Evolutionary conservation across 2,329 filamentous ascomycete genomes (phyloP).

Genomic region (Pseudogymnoascus sp.): DNA sequence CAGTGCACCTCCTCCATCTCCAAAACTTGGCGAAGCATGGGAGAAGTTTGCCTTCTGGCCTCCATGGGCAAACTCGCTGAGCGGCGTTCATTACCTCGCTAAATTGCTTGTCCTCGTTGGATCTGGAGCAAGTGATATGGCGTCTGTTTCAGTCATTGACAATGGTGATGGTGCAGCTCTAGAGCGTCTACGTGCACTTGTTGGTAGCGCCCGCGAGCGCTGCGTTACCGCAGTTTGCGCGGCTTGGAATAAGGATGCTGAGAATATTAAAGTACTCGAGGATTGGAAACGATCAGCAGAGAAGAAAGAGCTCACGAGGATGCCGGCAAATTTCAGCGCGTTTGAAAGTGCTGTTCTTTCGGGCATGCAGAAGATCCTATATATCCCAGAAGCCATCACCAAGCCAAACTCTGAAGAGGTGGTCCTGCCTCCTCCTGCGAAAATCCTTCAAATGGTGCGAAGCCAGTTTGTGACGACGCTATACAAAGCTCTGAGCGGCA

Average conservation of each 20-base stretch:
- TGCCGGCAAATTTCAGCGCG: slow-evolving; percentile 78
- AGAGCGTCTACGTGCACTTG: slow-evolving; percentile 69
- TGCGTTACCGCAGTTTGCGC: slow-evolving; percentile 79
- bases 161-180: slow-evolving; percentile 48
- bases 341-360: slow-evolving; percentile 77
- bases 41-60: slow-evolving; percentile 96
- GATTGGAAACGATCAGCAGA: slow-evolving; percentile 86
- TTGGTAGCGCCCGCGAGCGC: slow-evolving; percentile 74
- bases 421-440: slow-evolving; percentile 75
- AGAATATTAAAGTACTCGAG: slow-evolving; percentile 86
- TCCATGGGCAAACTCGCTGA: slow-evolving; percentile 83
- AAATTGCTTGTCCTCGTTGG: slow-evolving; percentile 77
- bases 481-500: slow-evolving; percentile 88
- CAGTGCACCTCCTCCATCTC: slow-evolving; percentile 69
- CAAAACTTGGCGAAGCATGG: slow-evolving; percentile 76
- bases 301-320: slow-evolving; percentile 77
- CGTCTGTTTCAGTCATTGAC: slow-evolving; percentile 62
- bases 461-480: slow-evolving; percentile 89
- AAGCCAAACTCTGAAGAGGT: slow-evolving; percentile 71
- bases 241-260: slow-evolving; percentile 88
- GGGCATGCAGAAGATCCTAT: slow-evolving; percentile 92
- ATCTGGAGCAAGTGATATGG: slow-evolving; percentile 81
- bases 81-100: slow-evolving; percentile 83
- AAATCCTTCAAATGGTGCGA: slow-evolving; percentile 83
- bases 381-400: slow-evolving; percentile 77